phyloP scores from a whole-genome alignment of 2,329 filamentous ascomycete species.

The Mycosphaerelloides madeirae region DNA sequence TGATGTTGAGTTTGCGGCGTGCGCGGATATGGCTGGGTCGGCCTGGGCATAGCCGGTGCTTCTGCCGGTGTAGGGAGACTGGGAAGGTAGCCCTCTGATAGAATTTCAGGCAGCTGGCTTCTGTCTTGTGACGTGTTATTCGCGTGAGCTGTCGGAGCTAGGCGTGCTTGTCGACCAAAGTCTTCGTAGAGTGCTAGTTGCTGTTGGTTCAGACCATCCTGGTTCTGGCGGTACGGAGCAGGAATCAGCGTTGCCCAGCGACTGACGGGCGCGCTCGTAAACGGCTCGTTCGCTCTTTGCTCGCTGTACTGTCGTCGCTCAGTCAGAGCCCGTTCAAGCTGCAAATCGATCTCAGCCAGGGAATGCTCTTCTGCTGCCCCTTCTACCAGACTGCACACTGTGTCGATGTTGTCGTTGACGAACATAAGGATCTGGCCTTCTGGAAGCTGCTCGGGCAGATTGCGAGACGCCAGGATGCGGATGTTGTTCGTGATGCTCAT shows the following conservation, averaged over 20 bases:
- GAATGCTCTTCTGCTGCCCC: slow-evolving; percentile 92
- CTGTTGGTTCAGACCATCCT: slow-evolving; percentile 70
- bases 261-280: slow-evolving; percentile 67
- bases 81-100: slow-evolving; percentile 60
- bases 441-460: slow-evolving; percentile 67
- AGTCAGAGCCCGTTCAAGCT: slow-evolving; percentile 77
- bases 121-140: slow-evolving; percentile 56
- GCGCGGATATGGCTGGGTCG: slow-evolving; percentile 49
- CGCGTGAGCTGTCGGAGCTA: slow-evolving; percentile 45
- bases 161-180: slow-evolving; percentile 78
- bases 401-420: slow-evolving; percentile 93
- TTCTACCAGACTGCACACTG: slow-evolving; percentile 89
- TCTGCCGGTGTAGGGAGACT: slow-evolving; percentile 60
- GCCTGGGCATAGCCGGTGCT: slow-evolving; percentile 56
- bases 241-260: slow-evolving; percentile 93
- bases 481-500: slow-evolving; percentile 98
- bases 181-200: slow-evolving; percentile 97
- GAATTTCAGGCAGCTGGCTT: slow-evolving; percentile 57
- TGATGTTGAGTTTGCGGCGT: slow-evolving; percentile 38
- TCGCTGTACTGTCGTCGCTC: slow-evolving; percentile 69
- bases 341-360: slow-evolving; percentile 88
- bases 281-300: slow-evolving; percentile 74
- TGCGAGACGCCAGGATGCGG: slow-evolving; percentile 65
- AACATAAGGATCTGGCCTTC: slow-evolving; percentile 98
- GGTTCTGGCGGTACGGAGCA: slow-evolving; percentile 82